Base-by-base conservation (phyloP, 768 basidiomycete genomes). In the Cytidiella melzeri region DNA sequence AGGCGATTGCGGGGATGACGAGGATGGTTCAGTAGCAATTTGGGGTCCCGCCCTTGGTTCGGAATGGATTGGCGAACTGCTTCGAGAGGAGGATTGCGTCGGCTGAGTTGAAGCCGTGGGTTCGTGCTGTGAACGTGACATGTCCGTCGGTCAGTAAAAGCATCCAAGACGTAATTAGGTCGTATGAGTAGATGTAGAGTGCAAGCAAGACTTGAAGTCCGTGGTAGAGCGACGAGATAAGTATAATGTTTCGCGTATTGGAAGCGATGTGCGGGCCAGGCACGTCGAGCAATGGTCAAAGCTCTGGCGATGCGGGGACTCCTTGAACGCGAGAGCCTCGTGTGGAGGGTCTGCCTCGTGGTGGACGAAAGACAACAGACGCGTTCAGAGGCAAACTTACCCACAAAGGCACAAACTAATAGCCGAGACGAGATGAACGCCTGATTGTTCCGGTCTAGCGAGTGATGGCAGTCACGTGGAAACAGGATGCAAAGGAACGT, bases 311-410 rank as follows among this genome's bases (percentile, higher is more conserved):
- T 54, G 50, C 56, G 37, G 30, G 52, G 47, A 53, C 54, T 34
- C 52, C 55, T 49, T 63, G 61, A 63, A 63, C 60, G 59, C 59
- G 62, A 57, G 58, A 56, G 60, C 62, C 62, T 63, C 60, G 62
- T 61, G 62, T 51, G 57, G 55, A 48, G 60, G 53, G 55, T 55
- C 51, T 60, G 60, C 62, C 61, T 60, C 60, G 59, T 59, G 55
- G 53, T 55, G 50, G 55, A 11, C 30, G 47, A 45, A 36, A 46
- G 42, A 37, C 30, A 53, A 26, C 26, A 43, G 23, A 23, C 47
- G 30, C 52, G 47, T 48, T 45, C 41, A 36, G 38, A 34, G 30
- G 30, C 27, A 36, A 52, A 52, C 51, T 40, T 47, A 52, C 51
- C 51, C 11, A 6, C 9, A 41, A 37, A 44, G 44, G 50, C 42